Base-by-base conservation (phyloP, 805 yeast species). In the Yarrowia porcina region DNA sequence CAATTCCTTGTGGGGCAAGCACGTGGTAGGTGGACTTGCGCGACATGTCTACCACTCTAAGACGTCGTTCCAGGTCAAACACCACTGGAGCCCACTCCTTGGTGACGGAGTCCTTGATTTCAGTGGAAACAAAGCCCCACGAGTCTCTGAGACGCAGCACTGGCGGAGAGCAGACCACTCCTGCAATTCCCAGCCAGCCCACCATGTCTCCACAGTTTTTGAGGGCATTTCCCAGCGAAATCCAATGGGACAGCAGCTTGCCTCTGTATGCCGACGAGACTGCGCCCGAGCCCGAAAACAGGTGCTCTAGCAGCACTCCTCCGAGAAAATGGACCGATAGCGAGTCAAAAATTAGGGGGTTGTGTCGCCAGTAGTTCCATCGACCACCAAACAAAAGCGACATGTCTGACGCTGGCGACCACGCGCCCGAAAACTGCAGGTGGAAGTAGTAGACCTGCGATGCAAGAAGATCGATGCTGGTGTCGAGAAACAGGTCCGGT, bases 1-100 rank as follows among this genome's bases (percentile, higher is more conserved):
- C 97, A 67, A 93, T 79, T 11, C 96, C 94, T 68, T 93, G 89
- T 3, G 97, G 90, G 10, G 96, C 92, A 77, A 90, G 81, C 28
- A 91, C 84, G 75, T 87, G 88, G 66, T 82, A 85, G 28, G 86
- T 84, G 59, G 82, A 80, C 73, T 84, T 82, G 62, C 80, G 82
- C 39, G 83, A 79, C 4, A 84, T 77, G 56, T 83, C 82, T 47
- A 83, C 79, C 20, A 82, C 78, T 73, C 88, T 78, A 54, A 86
- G 81, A 67, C 94, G 80, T 70, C 94, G 82, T 66, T 90, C 96
- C 35, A 93, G 78, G 70, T 92, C 97, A 75, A 89, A 90, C 9
- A 90, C 86, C 23, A 93, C 96, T 1, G 96, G 96, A 0, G 94
- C 89, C 97, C 97, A 93, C 68, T 89, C 96, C 57, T 85, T 83